Percentiles rank a stretch among this genome's conserved stretches.
phyloP scores from a whole-genome alignment of 352 stramenopile species.

The Phytophthora pluvialis region DNA sequence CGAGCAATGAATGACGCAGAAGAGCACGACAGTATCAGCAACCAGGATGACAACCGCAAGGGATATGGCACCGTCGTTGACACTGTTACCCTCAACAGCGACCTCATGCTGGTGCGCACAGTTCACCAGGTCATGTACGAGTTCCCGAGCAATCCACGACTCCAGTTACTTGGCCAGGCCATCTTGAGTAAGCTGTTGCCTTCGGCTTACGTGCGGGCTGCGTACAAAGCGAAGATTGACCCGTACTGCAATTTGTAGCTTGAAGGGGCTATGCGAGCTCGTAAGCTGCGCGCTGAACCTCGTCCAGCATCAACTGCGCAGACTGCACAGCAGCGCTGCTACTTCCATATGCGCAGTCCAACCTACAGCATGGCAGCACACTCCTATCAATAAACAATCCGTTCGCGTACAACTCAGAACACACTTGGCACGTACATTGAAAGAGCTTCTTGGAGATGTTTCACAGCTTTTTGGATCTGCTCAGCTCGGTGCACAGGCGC shows the following conservation, averaged over 20 bases:
- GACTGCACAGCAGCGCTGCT: slow-evolving; percentile 24
- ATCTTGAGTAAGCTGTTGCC: slow-evolving; percentile 65
- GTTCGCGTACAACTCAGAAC: neutral
- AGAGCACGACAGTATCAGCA: slow-evolving; percentile 18
- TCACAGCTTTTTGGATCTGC: slow-evolving; percentile 24
- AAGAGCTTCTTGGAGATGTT: slow-evolving; percentile 46
- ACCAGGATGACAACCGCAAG: slow-evolving; percentile 21
- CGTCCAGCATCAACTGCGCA: slow-evolving; percentile 33
- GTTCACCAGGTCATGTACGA: slow-evolving; percentile 76
- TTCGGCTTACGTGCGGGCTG: slow-evolving; percentile 65
- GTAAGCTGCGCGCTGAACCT: slow-evolving; percentile 28
- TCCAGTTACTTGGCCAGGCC: slow-evolving; percentile 66
- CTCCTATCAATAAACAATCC: neutral
- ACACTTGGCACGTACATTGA: slow-evolving; percentile 35
- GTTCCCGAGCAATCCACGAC: slow-evolving; percentile 55
- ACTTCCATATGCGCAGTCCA: slow-evolving; percentile 39
- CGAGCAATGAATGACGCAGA: slow-evolving; percentile 29
- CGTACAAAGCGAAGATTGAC: slow-evolving; percentile 78
- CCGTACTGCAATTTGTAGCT: slow-evolving; percentile 74
- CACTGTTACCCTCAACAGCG: slow-evolving; percentile 52
- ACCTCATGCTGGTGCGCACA: slow-evolving; percentile 61
- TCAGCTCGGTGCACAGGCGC: slow-evolving; percentile 4
- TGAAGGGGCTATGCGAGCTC: neutral
- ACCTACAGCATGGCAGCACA: slow-evolving; percentile 20
- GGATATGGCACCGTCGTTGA: slow-evolving; percentile 40